phyloP scores from a whole-genome alignment of 352 stramenopile genomes.

The Globisporangium camurandrum region DNA sequence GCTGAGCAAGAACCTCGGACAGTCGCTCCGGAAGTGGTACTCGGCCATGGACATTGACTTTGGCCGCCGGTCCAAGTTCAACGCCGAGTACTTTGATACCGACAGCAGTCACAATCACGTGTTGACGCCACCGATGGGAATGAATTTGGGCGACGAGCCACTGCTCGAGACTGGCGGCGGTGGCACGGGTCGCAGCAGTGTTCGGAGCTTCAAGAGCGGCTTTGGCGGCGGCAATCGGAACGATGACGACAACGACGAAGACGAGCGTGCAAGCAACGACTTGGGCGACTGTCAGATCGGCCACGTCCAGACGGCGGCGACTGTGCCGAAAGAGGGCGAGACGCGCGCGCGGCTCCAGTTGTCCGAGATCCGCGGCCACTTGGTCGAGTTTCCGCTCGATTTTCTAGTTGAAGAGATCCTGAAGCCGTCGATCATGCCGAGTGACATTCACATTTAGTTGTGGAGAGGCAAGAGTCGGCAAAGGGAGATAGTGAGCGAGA shows the following conservation, averaged over 20 bases:
- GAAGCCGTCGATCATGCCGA: conserved; percentile 72
- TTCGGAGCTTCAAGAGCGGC: conserved; percentile 22
- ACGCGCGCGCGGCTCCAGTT: conserved; percentile 59
- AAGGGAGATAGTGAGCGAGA: conserved; percentile 2
- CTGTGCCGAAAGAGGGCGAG: conserved; percentile 73
- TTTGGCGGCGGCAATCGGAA: no score
- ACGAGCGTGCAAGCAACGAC: conserved; percentile 30
- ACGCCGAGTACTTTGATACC: conserved; percentile 67
- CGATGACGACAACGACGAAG: conserved; percentile 28
- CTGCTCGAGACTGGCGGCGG: no score
- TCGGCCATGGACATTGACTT: conserved; percentile 70
- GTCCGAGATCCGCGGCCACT: conserved; percentile 74
- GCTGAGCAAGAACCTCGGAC: conserved; percentile 36
- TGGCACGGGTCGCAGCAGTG: conserved; percentile 35
- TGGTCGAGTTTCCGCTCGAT: conserved; percentile 81
- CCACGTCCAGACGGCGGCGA: conserved; percentile 76
- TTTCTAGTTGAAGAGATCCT: conserved; percentile 82
- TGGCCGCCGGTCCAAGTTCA: conserved; percentile 67
- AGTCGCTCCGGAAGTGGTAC: conserved; percentile 69
- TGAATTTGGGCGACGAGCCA: conserved; percentile 39
- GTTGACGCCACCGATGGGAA: conserved; percentile 18
- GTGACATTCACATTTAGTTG: conserved; percentile 82
- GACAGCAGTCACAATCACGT: conserved; percentile 19
- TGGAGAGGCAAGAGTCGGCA: not conserved
- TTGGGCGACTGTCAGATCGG: conserved; percentile 73